Percentiles rank a stretch among this genome's conserved stretches.
Evolutionary conservation across 352 stramenopile genomes (phyloP).

Genomic region (Globisporangium rhizosaccharum): DNA sequence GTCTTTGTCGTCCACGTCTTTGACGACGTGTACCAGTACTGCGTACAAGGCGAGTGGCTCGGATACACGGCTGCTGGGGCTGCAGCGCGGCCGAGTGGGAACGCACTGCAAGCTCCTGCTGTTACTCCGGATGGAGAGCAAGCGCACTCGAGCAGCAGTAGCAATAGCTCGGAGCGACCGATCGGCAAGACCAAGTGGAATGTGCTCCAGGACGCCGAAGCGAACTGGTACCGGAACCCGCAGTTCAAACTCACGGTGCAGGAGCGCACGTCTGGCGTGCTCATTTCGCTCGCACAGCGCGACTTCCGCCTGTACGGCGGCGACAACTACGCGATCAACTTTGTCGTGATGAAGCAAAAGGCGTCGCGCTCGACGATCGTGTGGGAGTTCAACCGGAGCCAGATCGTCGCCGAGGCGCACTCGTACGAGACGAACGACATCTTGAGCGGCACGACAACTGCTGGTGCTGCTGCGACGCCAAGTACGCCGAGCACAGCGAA

Average conservation of each 20-base stretch:
- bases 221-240: conserved; percentile 90
- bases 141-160: conserved; percentile 3
- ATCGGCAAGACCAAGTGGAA: conserved; percentile 66
- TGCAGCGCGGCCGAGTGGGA: conserved; percentile 11
- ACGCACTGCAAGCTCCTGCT: neutral
- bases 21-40: conserved; percentile 47
- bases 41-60: conserved; percentile 41
- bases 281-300: conserved; percentile 81
- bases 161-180: conserved; percentile 19
- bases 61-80: conserved; percentile 29
- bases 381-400: conserved; percentile 68
- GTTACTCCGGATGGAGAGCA: neutral
- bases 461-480: neutral
- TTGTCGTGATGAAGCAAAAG: conserved; percentile 81
- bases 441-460: conserved; percentile 2
- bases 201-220: conserved; percentile 64
- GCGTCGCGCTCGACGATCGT: conserved; percentile 41
- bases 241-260: conserved; percentile 73
- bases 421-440: conserved; percentile 43
- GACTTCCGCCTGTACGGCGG: conserved; percentile 75
- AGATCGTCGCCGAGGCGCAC: conserved; percentile 64
- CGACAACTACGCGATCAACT: conserved; percentile 85
- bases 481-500: neutral
- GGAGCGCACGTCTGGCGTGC: conserved; percentile 34
- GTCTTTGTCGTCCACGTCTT: conserved; percentile 56